These are phyloP conservation scores for Canavalia ensiformis DNA, from an alignment of 306 rosid genomes.

Conservation along the genomic window DNA sequence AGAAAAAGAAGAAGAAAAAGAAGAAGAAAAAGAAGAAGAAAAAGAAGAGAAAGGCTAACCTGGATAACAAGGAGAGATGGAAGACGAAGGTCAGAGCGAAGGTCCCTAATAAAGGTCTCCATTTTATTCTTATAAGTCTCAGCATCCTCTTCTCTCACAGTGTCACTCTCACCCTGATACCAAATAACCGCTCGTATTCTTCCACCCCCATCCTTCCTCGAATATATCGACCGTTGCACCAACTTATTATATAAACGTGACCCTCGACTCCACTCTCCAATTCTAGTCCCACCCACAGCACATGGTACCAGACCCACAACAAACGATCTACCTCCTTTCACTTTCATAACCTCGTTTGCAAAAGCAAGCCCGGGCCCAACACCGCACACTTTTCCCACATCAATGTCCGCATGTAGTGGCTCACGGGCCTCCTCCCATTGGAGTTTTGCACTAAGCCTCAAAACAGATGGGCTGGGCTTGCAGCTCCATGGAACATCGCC, in stretches of 20 bases:
- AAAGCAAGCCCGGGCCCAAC: slow-evolving; percentile 73
- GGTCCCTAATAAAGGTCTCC: slow-evolving; percentile 51
- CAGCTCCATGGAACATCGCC: slow-evolving; percentile 52
- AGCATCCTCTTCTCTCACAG: slow-evolving; percentile 58
- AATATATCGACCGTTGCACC: slow-evolving; percentile 48
- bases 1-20: no score
- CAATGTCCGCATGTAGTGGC: slow-evolving; percentile 72
- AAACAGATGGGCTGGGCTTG: slow-evolving; percentile 49
- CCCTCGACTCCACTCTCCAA: slow-evolving; percentile 61
- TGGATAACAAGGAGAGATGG: slow-evolving; percentile 67
- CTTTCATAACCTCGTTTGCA: slow-evolving; percentile 57
- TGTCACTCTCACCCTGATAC: slow-evolving; percentile 80
- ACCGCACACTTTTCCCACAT: slow-evolving; percentile 63
- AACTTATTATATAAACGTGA: slow-evolving; percentile 52
- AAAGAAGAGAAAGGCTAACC: slow-evolving; percentile 32
- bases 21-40: no score
- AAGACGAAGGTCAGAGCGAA: slow-evolving; percentile 56
- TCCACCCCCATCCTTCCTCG: slow-evolving; percentile 49
- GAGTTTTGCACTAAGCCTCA: slow-evolving; percentile 49
- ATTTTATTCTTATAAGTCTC: slow-evolving; percentile 50
- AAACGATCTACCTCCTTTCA: not conserved
- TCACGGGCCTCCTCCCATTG: slow-evolving; percentile 67
- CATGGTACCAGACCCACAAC: slow-evolving; percentile 73
- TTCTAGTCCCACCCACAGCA: slow-evolving; percentile 67
- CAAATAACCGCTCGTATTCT: slow-evolving; percentile 58